These are phyloP conservation scores for Noccaea bulbosa DNA, from an alignment of 345 rosid genomes.

Conservation along the genomic window DNA sequence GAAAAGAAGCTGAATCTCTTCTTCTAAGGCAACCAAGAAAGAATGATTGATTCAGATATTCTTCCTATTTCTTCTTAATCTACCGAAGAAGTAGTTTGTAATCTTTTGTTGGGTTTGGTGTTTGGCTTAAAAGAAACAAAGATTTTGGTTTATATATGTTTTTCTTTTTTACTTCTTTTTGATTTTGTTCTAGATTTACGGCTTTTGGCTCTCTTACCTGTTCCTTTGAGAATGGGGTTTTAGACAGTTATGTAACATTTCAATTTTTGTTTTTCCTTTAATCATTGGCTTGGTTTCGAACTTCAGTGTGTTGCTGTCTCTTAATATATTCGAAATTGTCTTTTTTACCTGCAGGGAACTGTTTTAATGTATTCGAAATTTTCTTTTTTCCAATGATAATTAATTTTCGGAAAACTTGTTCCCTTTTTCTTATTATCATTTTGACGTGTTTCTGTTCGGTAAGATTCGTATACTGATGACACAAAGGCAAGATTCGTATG, in stretches of 20 bases:
- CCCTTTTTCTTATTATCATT: no score
- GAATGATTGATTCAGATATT: constrained; percentile 30
- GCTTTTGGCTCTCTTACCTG: constrained; percentile 14
- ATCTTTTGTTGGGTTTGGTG: constrained; percentile 35
- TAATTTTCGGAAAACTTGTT: no score
- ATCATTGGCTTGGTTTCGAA: constrained; percentile 16
- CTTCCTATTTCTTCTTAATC: constrained; percentile 23
- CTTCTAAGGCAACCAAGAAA: constrained; percentile 13
- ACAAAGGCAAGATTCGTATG: background rate
- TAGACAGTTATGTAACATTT: constrained; percentile 47
- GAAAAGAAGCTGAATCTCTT: constrained; percentile 28
- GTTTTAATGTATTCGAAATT: no score
- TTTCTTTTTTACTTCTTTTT: constrained; percentile 2
- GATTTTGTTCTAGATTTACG: constrained; percentile 36
- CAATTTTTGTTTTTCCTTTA: constrained; percentile 41
- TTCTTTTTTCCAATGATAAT: no score
- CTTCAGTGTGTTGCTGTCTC: background rate
- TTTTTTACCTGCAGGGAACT: no score
- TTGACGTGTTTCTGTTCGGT: no score
- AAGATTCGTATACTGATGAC: background rate
- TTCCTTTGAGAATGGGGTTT: constrained; percentile 51
- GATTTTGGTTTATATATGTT: constrained; percentile 46
- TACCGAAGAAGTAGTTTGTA: constrained; percentile 37
- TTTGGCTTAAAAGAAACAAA: constrained; percentile 18
- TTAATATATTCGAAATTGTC: no score